phyloP scores from a whole-genome alignment of 2,329 filamentous ascomycete species.

The Nigrospora osmanthi region DNA sequence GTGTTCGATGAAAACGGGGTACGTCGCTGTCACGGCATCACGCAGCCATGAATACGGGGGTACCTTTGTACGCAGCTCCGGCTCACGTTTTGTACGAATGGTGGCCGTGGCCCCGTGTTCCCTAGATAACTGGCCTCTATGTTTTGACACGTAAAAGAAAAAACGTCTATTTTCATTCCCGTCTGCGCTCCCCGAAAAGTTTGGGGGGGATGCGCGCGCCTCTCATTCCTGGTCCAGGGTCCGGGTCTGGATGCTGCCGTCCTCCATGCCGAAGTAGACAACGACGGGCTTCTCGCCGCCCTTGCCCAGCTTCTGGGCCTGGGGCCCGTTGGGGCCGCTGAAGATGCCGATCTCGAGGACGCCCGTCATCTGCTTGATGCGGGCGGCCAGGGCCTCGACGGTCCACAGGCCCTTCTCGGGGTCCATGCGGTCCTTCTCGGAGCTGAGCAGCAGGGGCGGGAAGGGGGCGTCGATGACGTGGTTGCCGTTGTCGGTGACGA shows the following conservation, averaged over 20 bases:
- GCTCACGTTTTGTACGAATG: no score
- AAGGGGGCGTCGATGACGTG: slow-evolving; percentile 93
- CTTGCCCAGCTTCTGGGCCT: slow-evolving; percentile 46
- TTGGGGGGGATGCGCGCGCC: no score
- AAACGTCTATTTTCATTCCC: no score
- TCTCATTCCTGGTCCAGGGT: slow-evolving; percentile 2
- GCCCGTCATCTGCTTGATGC: slow-evolving; percentile 75
- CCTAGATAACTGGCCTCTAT: no score
- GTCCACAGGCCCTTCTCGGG: slow-evolving; percentile 68
- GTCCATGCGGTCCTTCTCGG: slow-evolving; percentile 34
- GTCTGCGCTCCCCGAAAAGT: no score
- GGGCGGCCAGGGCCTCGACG: slow-evolving; percentile 63
- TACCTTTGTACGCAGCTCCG: no score
- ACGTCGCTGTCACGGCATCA: no score
- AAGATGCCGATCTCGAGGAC: slow-evolving; percentile 92
- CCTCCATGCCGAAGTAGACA: slow-evolving; percentile 89
- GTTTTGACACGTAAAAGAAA: no score
- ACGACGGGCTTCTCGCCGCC: slow-evolving; percentile 83
- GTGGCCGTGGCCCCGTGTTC: no score
- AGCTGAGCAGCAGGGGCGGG: slow-evolving; percentile 54
- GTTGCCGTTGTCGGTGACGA: slow-evolving; percentile 75
- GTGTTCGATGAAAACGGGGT: no score
- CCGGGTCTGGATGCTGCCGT: slow-evolving; percentile 52
- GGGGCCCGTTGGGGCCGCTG: slow-evolving; percentile 67
- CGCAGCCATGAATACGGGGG: no score